phyloP scores from a whole-genome alignment of 345 rosid genomes.

The Lagerstroemia speciosa region DNA sequence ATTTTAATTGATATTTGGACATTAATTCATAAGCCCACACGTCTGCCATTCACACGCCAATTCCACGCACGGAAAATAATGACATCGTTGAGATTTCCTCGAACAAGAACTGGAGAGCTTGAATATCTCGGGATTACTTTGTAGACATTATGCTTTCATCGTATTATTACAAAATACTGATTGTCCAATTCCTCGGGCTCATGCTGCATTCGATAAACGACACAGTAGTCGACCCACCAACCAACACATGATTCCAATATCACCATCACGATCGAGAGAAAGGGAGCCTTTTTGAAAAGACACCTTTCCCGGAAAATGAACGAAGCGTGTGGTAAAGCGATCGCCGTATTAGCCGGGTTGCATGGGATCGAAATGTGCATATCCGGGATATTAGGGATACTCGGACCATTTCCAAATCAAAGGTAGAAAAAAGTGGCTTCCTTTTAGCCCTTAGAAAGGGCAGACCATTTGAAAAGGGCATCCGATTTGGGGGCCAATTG shows the following conservation, averaged over 20 bases:
- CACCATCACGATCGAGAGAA: neutral
- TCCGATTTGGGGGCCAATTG: neutral
- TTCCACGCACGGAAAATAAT: neutral
- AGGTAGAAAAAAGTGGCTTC: neutral
- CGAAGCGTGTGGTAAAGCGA: neutral
- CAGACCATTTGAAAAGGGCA: neutral
- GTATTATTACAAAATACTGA: neutral
- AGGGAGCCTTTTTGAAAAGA: neutral
- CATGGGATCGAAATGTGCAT: neutral
- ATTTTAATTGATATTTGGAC: neutral
- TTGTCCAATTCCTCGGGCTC: neutral
- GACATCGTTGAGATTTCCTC: neutral
- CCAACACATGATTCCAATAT: neutral
- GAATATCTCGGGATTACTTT: neutral
- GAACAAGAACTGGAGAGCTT: neutral
- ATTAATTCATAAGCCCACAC: neutral
- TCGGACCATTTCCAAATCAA: neutral
- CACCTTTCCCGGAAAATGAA: neutral
- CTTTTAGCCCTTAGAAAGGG: neutral
- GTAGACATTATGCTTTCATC: neutral
- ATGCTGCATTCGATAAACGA: neutral
- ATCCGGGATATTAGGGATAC: neutral
- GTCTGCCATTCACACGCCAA: neutral
- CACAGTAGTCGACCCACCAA: neutral
- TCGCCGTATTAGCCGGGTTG: neutral